phyloP scores from a whole-genome alignment of 192 early-diverging fungal species.

The Gamsiella multidivaricata region DNA sequence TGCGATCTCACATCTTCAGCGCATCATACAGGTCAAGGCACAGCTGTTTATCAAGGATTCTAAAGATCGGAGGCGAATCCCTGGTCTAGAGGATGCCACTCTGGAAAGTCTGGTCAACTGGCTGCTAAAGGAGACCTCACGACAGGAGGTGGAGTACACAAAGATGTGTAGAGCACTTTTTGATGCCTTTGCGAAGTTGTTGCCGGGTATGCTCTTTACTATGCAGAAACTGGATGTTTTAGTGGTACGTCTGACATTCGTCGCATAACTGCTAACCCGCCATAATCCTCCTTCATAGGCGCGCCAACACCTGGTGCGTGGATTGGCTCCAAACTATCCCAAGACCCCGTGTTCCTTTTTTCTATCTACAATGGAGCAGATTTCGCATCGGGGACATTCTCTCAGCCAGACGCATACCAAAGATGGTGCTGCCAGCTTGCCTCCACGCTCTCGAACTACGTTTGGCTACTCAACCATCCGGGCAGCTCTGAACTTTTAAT shows the following conservation, averaged over 20 bases:
- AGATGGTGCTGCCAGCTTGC: constrained; percentile 50
- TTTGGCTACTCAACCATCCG: constrained; percentile 41
- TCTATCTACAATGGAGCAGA: constrained; percentile 3
- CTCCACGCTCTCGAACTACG: constrained; percentile 39
- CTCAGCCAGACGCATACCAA: constrained; percentile 8
- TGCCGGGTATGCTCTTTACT: constrained; percentile 58
- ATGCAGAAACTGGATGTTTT: too few species aligned
- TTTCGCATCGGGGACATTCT: constrained; percentile 8
- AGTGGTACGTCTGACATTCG: background rate
- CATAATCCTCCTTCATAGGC: constrained; percentile 11
- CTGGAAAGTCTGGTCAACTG: constrained; percentile 65
- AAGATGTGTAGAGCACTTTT: constrained; percentile 72
- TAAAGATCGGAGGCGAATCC: constrained; percentile 57
- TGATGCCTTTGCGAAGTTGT: constrained; percentile 59
- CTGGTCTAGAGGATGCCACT: constrained; percentile 56
- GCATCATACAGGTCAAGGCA: constrained; percentile 68
- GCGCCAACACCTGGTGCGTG: constrained; percentile 20
- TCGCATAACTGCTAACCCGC: background rate
- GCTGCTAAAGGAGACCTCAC: constrained; percentile 66
- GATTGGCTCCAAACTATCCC: constrained; percentile 28
- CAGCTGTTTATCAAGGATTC: constrained; percentile 60
- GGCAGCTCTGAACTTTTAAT: constrained; percentile 14
- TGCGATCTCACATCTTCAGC: constrained; percentile 68
- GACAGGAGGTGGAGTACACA: constrained; percentile 67
- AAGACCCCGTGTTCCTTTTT: constrained; percentile 14